Evolutionary conservation across 306 rosid species (phyloP), one percentile per base, ranked within the genome.

Genomic region (Vigna nakashimae): DNA sequence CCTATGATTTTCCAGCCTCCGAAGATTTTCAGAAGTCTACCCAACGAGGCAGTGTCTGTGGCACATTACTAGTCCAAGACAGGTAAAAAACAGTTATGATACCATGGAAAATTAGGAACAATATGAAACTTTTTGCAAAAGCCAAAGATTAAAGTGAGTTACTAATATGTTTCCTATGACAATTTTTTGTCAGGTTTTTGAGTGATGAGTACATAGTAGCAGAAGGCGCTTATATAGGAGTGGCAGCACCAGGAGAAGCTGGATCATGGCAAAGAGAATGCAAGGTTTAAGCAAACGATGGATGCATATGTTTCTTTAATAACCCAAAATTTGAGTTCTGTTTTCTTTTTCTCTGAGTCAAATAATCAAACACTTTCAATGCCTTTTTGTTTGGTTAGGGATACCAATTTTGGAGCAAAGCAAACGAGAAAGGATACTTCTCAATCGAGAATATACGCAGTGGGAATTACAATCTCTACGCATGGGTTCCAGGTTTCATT

Each of bases 221-320:
- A 22, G 24, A 57, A 63, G 93, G 85, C 9, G 90, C 96, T 6
- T 83, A 82, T 24, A 77, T 93, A 7, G 98, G 98, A 12, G 56
- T 93, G 79, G 93, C 98, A 73, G 83, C 90, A 63, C 96, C 91
- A 0, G 98, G 98, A 38, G 89, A 73, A 13, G 83, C 71, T 77
- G 98, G 98, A 71, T 91, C 98, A 14, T 93, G 98, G 98, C 98
- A 93, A 81, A 82, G 75, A 74, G 98, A 91, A 75, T 59, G 89
- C 81, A 91, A 90, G 97, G 98, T 91, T 74, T 32, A 34, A 34
- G 0, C 38, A 28, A 56, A 56, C 24, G 30, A 17, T 11, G 10
- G n/a, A 5, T 34, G 2, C 65, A 49, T 20, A 20, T n/a, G 6
- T 52, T 49, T 24, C 48, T 67, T 67, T 56, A 56, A 38, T 53